A percentile compares a stretch with the other conserved stretches of the same genome.
Conservation (phyloP, 306 rosid genomes). For the Trifolium repens region DNA sequence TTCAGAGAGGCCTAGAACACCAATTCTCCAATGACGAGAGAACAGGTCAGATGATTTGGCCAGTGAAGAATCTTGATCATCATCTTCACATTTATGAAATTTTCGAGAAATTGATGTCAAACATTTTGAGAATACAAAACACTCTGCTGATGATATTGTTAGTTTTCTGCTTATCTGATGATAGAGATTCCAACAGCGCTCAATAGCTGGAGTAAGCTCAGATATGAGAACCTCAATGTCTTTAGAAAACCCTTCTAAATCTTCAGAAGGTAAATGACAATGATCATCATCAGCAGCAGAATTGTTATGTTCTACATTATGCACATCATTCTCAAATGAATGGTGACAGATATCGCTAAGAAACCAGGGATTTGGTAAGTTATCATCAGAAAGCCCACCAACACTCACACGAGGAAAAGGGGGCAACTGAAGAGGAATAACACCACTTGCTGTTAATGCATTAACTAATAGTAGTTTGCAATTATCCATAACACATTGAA, state of each 20-base stretch:
- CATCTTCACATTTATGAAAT: conserved; percentile 50
- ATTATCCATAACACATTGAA: conserved; percentile 73
- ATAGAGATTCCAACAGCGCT: conserved; percentile 85
- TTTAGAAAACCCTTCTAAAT: conserved; percentile 66
- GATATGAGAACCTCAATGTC: conserved; percentile 68
- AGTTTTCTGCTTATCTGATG: conserved; percentile 74
- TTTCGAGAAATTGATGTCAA: conserved; percentile 60
- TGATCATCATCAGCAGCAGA: conserved; percentile 42
- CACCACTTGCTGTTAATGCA: conserved; percentile 59
- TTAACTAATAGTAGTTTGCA: conserved; percentile 67
- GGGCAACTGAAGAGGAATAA: conserved; percentile 57
- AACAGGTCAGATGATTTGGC: conserved; percentile 53
- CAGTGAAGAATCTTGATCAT: conserved; percentile 58
- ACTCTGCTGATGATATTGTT: conserved; percentile 66
- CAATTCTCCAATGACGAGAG: conserved; percentile 60
- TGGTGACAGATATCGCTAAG: conserved; percentile 54
- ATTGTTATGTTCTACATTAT: conserved; percentile 47
- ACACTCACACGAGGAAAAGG: conserved; percentile 41
- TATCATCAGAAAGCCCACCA: conserved; percentile 48
- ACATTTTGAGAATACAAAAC: conserved; percentile 69
- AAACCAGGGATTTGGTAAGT: conserved; percentile 60
- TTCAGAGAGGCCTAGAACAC: conserved; percentile 75
- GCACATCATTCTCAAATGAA: conserved; percentile 47
- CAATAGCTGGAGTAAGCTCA: conserved; percentile 68
- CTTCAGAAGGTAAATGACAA: conserved; percentile 51